A percentile compares a stretch with the other conserved stretches of the same genome.
Evolutionary conservation across 73 alveolate genomes (phyloP).

Genomic region (Tetrahymena elliotti): DNA sequence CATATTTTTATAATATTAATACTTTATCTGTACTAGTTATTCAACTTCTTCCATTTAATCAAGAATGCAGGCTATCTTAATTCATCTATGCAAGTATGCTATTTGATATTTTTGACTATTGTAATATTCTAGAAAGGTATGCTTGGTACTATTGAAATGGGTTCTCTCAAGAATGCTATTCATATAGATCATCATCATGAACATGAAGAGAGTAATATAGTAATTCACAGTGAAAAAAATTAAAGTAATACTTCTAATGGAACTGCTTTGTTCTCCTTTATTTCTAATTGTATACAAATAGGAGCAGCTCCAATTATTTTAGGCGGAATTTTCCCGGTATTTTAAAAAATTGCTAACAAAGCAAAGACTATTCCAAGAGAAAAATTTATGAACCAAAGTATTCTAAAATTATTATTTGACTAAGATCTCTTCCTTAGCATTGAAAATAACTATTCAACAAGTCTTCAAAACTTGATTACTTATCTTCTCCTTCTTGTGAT

Average conservation of each 20-base stretch:
- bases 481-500: background rate
- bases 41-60: background rate
- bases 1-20: background rate
- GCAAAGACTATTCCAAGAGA: background rate
- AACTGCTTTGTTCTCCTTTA: background rate
- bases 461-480: background rate
- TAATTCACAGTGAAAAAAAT: background rate
- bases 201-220: background rate
- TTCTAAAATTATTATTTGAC: background rate
- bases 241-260: background rate
- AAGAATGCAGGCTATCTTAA: background rate
- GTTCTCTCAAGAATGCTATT: background rate
- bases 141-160: background rate
- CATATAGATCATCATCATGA: background rate
- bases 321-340: background rate
- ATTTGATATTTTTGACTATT: background rate
- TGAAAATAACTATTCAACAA: background rate
- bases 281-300: background rate
- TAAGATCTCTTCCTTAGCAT: background rate
- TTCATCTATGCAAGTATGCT: background rate
- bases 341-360: background rate
- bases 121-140: background rate
- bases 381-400: background rate
- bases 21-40: background rate
- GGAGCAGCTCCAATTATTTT: background rate